Percentiles rank a stretch among this genome's conserved stretches.
Conservation (phyloP, 495 filamentous ascomycete genomes). For the Daldinia concentrica region DNA sequence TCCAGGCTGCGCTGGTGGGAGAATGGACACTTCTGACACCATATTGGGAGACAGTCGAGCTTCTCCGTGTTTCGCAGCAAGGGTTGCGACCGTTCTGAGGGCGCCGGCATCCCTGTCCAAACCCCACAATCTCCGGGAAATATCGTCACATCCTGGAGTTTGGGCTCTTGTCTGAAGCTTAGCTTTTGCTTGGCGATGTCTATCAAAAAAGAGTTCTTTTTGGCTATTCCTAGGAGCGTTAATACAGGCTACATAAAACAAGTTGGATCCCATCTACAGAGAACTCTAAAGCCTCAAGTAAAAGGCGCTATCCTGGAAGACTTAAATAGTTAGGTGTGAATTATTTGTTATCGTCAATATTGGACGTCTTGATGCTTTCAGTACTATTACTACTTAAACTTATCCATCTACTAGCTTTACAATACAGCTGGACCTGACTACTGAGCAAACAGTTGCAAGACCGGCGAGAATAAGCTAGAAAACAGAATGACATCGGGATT, state of each 20-base stretch:
- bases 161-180: conserved; percentile 32
- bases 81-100: conserved; percentile 23
- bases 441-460: background rate
- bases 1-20: conserved; percentile 19
- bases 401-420: background rate
- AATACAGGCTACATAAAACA: background rate
- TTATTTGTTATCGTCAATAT: no score
- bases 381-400: background rate
- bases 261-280: background rate
- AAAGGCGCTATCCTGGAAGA: no score
- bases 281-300: no score
- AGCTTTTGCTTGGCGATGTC: conserved; percentile 14
- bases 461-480: background rate
- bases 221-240: background rate
- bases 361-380: background rate
- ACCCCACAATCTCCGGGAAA: conserved; percentile 24
- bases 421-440: background rate
- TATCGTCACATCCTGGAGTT: conserved; percentile 20
- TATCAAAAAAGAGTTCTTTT: background rate
- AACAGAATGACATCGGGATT: background rate
- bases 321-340: no score
- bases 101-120: conserved; percentile 21
- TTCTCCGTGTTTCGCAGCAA: conserved; percentile 39
- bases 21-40: conserved; percentile 19
- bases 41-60: background rate